These are phyloP conservation scores for Drechslerella coelobrocha DNA, from an alignment of 2,329 filamentous ascomycete genomes.

Conservation along the genomic window DNA sequence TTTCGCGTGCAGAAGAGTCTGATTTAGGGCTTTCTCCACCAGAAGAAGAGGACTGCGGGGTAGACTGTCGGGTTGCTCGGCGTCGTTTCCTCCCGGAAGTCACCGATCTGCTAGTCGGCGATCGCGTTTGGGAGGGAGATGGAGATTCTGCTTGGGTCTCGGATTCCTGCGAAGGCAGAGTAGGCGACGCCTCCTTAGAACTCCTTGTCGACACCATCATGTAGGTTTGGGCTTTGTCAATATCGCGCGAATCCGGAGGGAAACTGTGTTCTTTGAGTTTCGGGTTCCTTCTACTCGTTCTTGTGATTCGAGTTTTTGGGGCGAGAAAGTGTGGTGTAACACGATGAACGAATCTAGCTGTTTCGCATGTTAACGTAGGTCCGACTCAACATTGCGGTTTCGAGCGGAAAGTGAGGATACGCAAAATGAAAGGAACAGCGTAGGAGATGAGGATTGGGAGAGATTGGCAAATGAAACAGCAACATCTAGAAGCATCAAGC, in stretches of 20 bases:
- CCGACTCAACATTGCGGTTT: neutral
- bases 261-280: too few relatives aligned
- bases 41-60: slow-evolving; percentile 26
- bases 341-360: slow-evolving; percentile 1
- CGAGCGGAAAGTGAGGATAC: neutral
- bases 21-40: slow-evolving; percentile 44
- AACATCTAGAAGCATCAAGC: neutral
- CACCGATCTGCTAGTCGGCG: slow-evolving; percentile 14
- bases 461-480: neutral
- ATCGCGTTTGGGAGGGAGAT: slow-evolving; percentile 15
- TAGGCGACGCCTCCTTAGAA: slow-evolving; percentile 35
- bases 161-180: slow-evolving; percentile 26
- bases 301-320: neutral
- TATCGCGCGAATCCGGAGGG: neutral
- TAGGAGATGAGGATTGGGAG: neutral
- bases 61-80: slow-evolving; percentile 15
- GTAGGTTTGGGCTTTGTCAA: neutral
- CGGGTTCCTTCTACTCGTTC: neutral
- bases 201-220: slow-evolving; percentile 47
- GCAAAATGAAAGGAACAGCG: too few relatives aligned
- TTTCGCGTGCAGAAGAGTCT: slow-evolving; percentile 44
- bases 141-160: slow-evolving; percentile 21
- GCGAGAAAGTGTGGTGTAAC: neutral
- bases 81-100: slow-evolving; percentile 12
- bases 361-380: neutral